phyloP scores from a whole-genome alignment of 2,329 filamentous ascomycete species.

The Colletotrichum australisinense region DNA sequence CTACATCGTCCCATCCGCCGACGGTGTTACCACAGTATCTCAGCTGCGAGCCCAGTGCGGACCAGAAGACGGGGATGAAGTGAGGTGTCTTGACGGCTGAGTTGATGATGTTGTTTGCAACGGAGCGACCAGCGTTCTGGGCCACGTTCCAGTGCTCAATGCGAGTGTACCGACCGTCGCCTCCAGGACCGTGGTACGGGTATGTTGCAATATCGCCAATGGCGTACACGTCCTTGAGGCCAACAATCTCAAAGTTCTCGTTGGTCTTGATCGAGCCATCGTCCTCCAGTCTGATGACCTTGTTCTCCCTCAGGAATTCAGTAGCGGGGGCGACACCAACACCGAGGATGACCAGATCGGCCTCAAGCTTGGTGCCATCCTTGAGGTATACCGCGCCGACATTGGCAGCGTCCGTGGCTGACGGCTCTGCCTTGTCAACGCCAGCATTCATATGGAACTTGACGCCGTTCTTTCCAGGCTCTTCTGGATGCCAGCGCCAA shows the following conservation, averaged over 20 bases:
- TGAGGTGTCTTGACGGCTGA: constrained; percentile 70
- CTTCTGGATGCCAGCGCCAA: constrained; percentile 84
- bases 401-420: constrained; percentile 71
- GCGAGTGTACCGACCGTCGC: constrained; percentile 77
- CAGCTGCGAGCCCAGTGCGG: constrained; percentile 87
- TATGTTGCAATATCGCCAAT: constrained; percentile 96
- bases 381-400: constrained; percentile 87
- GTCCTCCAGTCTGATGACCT: constrained; percentile 75
- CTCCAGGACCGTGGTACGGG: constrained; percentile 91
- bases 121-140: constrained; percentile 88
- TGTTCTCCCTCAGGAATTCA: constrained; percentile 81
- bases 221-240: constrained; percentile 86
- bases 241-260: constrained; percentile 80
- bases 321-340: constrained; percentile 91
- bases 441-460: constrained; percentile 86
- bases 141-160: constrained; percentile 99
- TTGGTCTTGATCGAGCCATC: constrained; percentile 90
- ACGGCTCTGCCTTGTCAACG: constrained; percentile 86
- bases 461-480: constrained; percentile 85
- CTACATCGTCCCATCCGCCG: constrained; percentile 86
- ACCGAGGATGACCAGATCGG: constrained; percentile 91
- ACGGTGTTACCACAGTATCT: constrained; percentile 91
- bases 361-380: constrained; percentile 85
- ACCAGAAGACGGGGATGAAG: constrained; percentile 98
- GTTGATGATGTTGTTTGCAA: constrained; percentile 80